Evolutionary conservation across 2,329 filamentous ascomycete genomes (phyloP).

Genomic region (Mollisiaceae sp.): DNA sequence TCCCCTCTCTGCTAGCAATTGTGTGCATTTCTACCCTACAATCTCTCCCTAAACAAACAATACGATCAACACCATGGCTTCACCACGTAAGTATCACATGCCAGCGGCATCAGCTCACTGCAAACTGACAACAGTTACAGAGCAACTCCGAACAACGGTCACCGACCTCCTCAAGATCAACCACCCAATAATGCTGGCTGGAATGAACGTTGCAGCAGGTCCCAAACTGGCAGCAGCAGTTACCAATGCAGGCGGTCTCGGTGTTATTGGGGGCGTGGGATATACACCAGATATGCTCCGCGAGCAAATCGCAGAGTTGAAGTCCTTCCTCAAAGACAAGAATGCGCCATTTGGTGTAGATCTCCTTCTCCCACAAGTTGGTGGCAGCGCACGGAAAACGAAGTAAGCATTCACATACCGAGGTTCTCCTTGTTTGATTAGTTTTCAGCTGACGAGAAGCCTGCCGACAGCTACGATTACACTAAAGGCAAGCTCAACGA

Average conservation of each 20-base stretch:
- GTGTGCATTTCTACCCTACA: conserved; percentile 7
- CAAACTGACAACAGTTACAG: conserved; percentile 51
- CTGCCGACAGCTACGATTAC: conserved; percentile 84
- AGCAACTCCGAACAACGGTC: conserved; percentile 86
- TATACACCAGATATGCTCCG: conserved; percentile 98
- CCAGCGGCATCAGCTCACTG: conserved; percentile 15
- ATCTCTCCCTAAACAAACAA: conserved; percentile 24
- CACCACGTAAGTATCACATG: conserved; percentile 69
- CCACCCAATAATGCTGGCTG: conserved; percentile 92
- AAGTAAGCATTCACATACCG: conserved; percentile 60
- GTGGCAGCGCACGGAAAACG: conserved; percentile 91
- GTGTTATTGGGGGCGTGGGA: conserved; percentile 92
- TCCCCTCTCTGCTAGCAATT: conserved; percentile 12
- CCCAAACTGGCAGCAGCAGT: conserved; percentile 96
- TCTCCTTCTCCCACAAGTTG: conserved; percentile 90
- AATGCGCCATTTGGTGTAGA: conserved; percentile 95
- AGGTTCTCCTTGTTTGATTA: conserved; percentile 22
- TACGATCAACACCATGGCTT: conserved; percentile 64
- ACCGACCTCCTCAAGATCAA: conserved; percentile 99
- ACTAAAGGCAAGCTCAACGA: conserved; percentile 97
- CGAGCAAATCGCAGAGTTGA: conserved; percentile 94
- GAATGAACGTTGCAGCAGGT: conserved; percentile 98
- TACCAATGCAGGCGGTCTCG: conserved; percentile 93
- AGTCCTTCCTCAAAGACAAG: conserved; percentile 86
- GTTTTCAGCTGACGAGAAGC: conserved; percentile 32